Evolutionary conservation across 306 rosid species (phyloP), one percentile per base, ranked within the genome.

Genomic region (Macrotyloma uniflorum): DNA sequence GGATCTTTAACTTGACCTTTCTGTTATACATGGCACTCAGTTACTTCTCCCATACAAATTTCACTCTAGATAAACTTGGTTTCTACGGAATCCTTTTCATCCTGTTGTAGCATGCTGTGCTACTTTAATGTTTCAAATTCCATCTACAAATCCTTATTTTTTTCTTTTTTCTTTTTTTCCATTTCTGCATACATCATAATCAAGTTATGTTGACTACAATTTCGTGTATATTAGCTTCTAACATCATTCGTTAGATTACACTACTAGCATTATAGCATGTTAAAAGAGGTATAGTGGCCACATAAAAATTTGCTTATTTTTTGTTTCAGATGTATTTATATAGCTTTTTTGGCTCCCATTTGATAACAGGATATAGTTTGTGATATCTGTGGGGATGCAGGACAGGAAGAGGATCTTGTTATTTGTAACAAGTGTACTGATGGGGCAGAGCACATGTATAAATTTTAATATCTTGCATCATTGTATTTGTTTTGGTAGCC

Each of bases 381-480:
- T 32, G 87, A 76, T 80, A 65, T 72, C 69, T 80, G 87, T 40
- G 83, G 83, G 50, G 85, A 84, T 80, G 66, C 11, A 38, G 85
- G 83, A 14, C 38, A 9, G 6, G 70, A 71, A 77, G 35, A 76
- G 1, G 5, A 0, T 6, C 85, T 76, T 72, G 80, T 67, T 55
- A 67, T 69, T 45, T 80, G 85, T 66, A 76, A 58, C 38, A 76
- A 47, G 50, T 84, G 87, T 77, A 6, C 4, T 1, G 74, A 84
- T 13, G 85, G 83, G 23, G 87, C 83, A 20, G 77, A 72, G 57
- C 85, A 80, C 77, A 84, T 19, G 85, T 84, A 84, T 65, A 24
- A 75, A 70, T 49, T 59, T 43, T 75, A 28, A n/a, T 70, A 19
- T 55, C 12, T 50, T 80, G 57, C 30, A 18, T 53, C 12, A 0